Base-by-base conservation (phyloP, 2,329 filamentous ascomycete genomes). In the Mycosphaerella sp. region DNA sequence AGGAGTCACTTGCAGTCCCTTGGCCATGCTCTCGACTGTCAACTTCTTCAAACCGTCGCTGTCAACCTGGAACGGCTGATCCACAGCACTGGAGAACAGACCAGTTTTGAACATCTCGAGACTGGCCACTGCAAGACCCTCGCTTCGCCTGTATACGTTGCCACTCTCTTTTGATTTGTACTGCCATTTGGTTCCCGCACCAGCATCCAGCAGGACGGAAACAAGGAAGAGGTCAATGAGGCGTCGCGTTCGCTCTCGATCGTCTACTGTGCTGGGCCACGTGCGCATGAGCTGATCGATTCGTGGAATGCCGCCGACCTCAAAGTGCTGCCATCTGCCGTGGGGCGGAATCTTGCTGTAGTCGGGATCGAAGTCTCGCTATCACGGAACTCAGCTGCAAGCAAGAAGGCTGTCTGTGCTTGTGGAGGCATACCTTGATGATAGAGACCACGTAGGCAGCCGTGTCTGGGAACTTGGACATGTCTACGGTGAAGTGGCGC, bases 31-130 rank as follows among this genome's bases (percentile, higher is more conserved):
- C 28, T 89, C 82, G 9, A 85, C 76, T 0, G 86, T 93, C 51
- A 97, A 71, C 50, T 76, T 81, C 61, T 80, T 82, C 59, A 98
- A 74, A 0, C 85, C 93, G 5, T 81, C 81, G 57, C 85, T 89
- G 71, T 98, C 91, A 25, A 97, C 93, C 68, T 95, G 90, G 64
- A 82, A 88, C 44, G 89, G 89, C 70, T 95, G 89, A 52, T 73
- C 78, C 2, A 81, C 76, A 65, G 91, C 81, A 69, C 89, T 87
- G 58, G 89, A 95, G 72, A 97, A 97, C 30, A 88, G 66, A 30
- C 93, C 93, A 12, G 80, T 77, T 72, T 95, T 95, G 79, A 95
- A 96, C 90, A 96, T 95, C 61, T 96, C 90, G 62, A 85, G 66
- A 66, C 80, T 84, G 39, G 82, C 82, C 8, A 86, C 83, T 7